Evolutionary conservation across 1,284 basidiomycete genomes (phyloP), one percentile per base, ranked within the genome.

Genomic region (Abortiporus biennis): DNA sequence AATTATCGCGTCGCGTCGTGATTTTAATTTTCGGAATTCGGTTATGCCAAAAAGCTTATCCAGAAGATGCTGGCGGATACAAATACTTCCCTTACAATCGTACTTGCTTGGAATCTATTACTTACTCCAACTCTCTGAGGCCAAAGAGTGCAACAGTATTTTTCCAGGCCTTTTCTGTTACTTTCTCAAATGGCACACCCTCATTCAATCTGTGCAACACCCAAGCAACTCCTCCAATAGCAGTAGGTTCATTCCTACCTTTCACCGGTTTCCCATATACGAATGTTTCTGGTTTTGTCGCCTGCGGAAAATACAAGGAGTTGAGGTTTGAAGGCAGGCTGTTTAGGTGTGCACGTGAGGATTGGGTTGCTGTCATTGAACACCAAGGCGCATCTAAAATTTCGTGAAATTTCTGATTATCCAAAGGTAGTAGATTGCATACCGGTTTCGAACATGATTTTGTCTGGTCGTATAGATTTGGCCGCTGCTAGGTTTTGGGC

Each of bases 381-480:
- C 91, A 93, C 88, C 90, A 93, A 2, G 88, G 88, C 0, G 85
- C 78, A 61, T 91, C 88, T 87, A 45, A 24, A 25, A 31, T 19
- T 32, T 21, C 36, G 32, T 33, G 3, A 38, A 38, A 30, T 21
- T 16, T 24, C 16, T 6, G 25, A 23, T 31, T 33, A 33, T 20
- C 12, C 3, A 12, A n/a, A n/a, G 17, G 20, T 4, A 8, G 12
- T 12, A 33, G 33, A 12, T 2, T 29, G 11, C 68, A 43, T 34
- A 81, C 87, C 85, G 35, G 88, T 92, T 60, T 95, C 92, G 9
- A 95, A 67, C 67, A 93, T 68, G 36, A 95, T 62, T 43, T 68
- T 69, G 23, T 83, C 78, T 2, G 78, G 67, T 1, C 74, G 82
- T 21, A 94, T 76, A 2, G 68, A 59, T 44, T 74, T 74, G 6